Conservation (phyloP, 768 basidiomycete species). For the Grammothele lineata region DNA sequence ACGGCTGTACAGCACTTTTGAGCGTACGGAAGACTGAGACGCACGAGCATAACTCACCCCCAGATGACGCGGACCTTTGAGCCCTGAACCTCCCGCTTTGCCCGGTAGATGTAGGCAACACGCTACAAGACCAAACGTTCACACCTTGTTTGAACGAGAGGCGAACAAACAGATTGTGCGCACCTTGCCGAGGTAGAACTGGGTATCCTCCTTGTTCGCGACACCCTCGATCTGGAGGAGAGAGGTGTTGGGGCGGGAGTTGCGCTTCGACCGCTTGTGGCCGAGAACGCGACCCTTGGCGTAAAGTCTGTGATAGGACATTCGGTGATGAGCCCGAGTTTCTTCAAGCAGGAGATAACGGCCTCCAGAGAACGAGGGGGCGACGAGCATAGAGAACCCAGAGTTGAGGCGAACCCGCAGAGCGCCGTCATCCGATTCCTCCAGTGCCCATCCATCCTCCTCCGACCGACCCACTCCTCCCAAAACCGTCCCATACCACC, state of each 20-base stretch:
- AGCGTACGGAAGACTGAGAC: neutral
- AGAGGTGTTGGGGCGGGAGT: constrained; percentile 92
- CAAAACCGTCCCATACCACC: constrained; percentile 17
- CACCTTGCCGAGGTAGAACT: constrained; percentile 99
- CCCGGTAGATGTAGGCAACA: constrained; percentile 97
- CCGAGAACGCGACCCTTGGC: constrained; percentile 94
- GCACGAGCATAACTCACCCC: constrained; percentile 60
- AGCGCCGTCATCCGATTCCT: constrained; percentile 27
- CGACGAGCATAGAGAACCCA: too few species aligned
- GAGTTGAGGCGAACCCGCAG: too few species aligned
- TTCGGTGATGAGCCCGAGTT: neutral
- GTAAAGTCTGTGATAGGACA: constrained; percentile 65
- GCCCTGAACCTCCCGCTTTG: constrained; percentile 90
- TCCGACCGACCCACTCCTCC: constrained; percentile 16
- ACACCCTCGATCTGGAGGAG: constrained; percentile 98
- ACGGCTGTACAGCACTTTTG: constrained; percentile 46
- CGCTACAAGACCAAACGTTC: constrained; percentile 47
- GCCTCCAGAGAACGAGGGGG: too few species aligned
- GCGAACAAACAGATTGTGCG: constrained; percentile 17
- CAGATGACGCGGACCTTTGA: constrained; percentile 97
- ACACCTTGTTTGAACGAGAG: neutral
- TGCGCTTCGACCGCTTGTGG: constrained; percentile 98
- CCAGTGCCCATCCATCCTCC: constrained; percentile 44
- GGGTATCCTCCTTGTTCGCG: constrained; percentile 86
- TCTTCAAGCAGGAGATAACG: too few species aligned